Evolutionary conservation across 768 basidiomycete genomes (phyloP).

Genomic region (Lentinula sp.): DNA sequence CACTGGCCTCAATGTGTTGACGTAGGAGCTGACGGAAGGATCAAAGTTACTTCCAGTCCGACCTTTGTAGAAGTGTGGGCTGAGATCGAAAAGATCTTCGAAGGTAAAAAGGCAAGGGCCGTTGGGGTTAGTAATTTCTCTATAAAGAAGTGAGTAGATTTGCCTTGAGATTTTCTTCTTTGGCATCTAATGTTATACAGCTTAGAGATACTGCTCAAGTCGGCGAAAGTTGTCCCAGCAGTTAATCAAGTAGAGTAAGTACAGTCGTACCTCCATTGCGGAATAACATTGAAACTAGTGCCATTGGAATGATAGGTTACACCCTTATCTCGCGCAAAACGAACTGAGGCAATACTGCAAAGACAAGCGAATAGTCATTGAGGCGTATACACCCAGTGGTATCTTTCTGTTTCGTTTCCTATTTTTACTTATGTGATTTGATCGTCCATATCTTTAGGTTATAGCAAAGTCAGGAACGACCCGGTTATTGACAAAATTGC

Average conservation of each 20-base stretch:
- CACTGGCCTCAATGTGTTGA: conserved; percentile 41
- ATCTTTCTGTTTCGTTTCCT: neutral
- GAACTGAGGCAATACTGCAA: conserved; percentile 26
- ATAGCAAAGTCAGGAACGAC: conserved; percentile 37
- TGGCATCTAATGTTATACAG: neutral
- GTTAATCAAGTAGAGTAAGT: conserved; percentile 24
- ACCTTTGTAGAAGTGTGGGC: conserved; percentile 42
- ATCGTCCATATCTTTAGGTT: conserved; percentile 21
- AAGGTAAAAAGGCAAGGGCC: conserved; percentile 38
- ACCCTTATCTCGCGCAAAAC: conserved; percentile 22
- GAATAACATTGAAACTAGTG: neutral
- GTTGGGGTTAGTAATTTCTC: conserved; percentile 61
- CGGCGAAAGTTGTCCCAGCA: conserved; percentile 19
- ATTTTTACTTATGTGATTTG: neutral
- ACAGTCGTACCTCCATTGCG: neutral
- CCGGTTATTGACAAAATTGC: conserved; percentile 39
- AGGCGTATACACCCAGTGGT: conserved; percentile 29
- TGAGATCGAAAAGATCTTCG: conserved; percentile 43
- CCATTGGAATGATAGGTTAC: conserved; percentile 7
- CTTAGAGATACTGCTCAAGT: conserved; percentile 14
- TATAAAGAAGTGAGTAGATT: conserved; percentile 38
- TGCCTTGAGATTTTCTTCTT: neutral
- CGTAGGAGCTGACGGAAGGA: conserved; percentile 28
- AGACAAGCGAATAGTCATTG: conserved; percentile 25
- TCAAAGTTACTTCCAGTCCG: conserved; percentile 22